Conservation (phyloP, 2,329 filamentous ascomycete species). For the Penicillium vulpinum region DNA sequence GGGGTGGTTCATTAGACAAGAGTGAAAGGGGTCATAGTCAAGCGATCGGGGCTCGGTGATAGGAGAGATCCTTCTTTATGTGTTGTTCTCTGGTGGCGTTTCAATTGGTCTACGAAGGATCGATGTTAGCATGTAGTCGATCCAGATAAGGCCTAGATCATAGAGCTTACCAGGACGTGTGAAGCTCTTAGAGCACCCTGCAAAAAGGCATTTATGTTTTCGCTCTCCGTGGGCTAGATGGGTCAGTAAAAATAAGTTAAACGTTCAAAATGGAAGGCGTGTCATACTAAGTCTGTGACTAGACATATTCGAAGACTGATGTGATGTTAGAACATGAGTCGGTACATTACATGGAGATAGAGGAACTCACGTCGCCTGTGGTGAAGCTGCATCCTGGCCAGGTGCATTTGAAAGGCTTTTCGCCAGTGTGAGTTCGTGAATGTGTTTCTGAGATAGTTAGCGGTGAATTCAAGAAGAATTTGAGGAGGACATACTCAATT, state of each 20-base stretch:
- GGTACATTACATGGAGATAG: background rate
- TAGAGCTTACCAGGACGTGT: conserved; percentile 43
- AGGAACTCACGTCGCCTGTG: conserved; percentile 43
- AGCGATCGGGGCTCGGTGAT: conserved; percentile 28
- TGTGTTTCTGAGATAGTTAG: conserved; percentile 43
- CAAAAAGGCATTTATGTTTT: conserved; percentile 43
- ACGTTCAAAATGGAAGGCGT: background rate
- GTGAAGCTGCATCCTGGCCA: conserved; percentile 46
- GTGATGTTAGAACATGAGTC: background rate
- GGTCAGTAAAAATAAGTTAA: conserved; percentile 14
- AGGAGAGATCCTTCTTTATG: conserved; percentile 33
- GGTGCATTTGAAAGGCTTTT: conserved; percentile 47
- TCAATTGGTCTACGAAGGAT: conserved; percentile 38
- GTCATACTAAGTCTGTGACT: conserved; percentile 45
- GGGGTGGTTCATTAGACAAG: conserved; percentile 13
- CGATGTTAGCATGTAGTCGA: background rate
- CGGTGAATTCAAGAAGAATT: background rate
- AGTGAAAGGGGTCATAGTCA: conserved; percentile 21
- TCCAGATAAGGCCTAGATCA: too few species aligned
- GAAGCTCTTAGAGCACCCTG: conserved; percentile 46
- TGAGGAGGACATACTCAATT: conserved; percentile 38
- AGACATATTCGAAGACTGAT: conserved; percentile 48
- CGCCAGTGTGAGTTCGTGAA: conserved; percentile 44
- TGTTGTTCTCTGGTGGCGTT: conserved; percentile 41
- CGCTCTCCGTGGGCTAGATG: conserved; percentile 42